Percentiles rank a stretch among this genome's conserved stretches.
Evolutionary conservation across 2,329 filamentous ascomycete genomes (phyloP).

Genomic region (Pseudopyrenochaeta lycopersici): DNA sequence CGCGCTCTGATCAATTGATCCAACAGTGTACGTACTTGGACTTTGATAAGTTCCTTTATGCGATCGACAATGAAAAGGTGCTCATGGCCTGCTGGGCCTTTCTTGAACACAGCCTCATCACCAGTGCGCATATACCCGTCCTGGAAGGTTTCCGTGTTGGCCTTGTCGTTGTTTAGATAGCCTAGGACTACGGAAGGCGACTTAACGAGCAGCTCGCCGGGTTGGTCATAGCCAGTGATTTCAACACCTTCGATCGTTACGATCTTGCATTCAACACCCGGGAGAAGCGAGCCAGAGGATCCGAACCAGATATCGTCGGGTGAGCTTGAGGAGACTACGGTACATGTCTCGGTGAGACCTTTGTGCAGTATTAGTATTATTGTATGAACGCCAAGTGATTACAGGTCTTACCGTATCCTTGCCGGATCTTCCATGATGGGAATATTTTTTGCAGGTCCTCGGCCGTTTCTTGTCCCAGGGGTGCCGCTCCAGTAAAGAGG

Average conservation of each 20-base stretch:
- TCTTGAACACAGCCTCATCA: conserved; percentile 72
- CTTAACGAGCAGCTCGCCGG: conserved; percentile 81
- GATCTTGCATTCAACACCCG: conserved; percentile 71
- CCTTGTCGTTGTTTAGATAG: conserved; percentile 86
- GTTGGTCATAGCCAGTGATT: conserved; percentile 67
- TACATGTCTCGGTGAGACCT: conserved; percentile 80
- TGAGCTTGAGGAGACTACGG: conserved; percentile 70
- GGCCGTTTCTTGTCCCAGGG: conserved; percentile 76
- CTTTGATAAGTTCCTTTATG: conserved; percentile 80
- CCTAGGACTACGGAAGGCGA: conserved; percentile 73
- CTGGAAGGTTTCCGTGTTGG: conserved; percentile 81
- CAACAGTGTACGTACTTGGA: conserved; percentile 64
- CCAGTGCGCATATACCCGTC: conserved; percentile 84
- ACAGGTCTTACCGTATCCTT: conserved; percentile 70
- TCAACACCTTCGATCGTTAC: conserved; percentile 74
- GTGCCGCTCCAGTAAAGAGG: conserved; percentile 80
- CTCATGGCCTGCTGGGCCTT: conserved; percentile 71
- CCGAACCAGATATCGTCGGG: conserved; percentile 73
- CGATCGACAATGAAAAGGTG: conserved; percentile 88
- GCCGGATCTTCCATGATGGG: conserved; percentile 71
- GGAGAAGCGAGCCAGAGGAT: conserved; percentile 75
- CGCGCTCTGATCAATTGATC: too few relatives aligned
- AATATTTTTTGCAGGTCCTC: conserved; percentile 69
- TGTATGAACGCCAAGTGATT: too few relatives aligned
- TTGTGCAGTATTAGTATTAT: conserved; percentile 3